phyloP scores from a whole-genome alignment of 2,329 filamentous ascomycete species.

The Orbilia javanica region DNA sequence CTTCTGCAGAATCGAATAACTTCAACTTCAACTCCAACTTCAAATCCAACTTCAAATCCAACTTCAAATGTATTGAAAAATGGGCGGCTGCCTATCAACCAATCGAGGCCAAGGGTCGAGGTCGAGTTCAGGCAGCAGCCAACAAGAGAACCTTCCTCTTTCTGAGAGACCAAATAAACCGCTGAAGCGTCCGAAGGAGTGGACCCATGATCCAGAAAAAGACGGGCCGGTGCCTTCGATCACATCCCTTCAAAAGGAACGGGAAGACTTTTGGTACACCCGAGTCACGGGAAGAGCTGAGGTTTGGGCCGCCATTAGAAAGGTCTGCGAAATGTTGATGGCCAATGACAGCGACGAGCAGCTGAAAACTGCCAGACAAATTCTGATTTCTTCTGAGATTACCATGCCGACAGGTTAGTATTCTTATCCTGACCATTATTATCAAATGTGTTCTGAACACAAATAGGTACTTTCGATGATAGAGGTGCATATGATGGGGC shows the following conservation, averaged over 20 bases:
- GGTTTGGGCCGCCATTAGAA: conserved; percentile 29
- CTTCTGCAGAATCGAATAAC: not conserved
- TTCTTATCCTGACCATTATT: not conserved
- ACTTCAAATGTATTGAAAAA: conserved; percentile 25
- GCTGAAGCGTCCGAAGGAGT: conserved; percentile 19
- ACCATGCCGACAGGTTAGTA: conserved; percentile 41
- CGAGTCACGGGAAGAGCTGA: conserved; percentile 34
- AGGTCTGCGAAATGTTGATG: conserved; percentile 30
- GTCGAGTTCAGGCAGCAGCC: conserved; percentile 10
- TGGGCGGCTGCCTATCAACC: conserved; percentile 55
- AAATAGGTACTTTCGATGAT: conserved; percentile 21
- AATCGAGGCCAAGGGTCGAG: not conserved
- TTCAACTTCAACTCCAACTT: too few species aligned
- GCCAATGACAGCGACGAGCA: conserved; percentile 24
- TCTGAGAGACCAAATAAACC: conserved; percentile 17
- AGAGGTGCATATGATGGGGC: conserved; percentile 31
- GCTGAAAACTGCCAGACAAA: conserved; percentile 29
- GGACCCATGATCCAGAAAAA: conserved; percentile 12
- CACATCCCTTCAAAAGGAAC: not conserved
- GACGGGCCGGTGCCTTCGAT: conserved; percentile 12
- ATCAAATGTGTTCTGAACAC: conserved; percentile 1
- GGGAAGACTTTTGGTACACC: conserved; percentile 46
- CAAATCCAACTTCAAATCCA: not conserved
- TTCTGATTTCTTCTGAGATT: conserved; percentile 48
- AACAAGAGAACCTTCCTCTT: not conserved